These are phyloP conservation scores for Lasiodiplodia theobromae DNA, from an alignment of 2,329 filamentous ascomycete genomes.

Conservation along the genomic window DNA sequence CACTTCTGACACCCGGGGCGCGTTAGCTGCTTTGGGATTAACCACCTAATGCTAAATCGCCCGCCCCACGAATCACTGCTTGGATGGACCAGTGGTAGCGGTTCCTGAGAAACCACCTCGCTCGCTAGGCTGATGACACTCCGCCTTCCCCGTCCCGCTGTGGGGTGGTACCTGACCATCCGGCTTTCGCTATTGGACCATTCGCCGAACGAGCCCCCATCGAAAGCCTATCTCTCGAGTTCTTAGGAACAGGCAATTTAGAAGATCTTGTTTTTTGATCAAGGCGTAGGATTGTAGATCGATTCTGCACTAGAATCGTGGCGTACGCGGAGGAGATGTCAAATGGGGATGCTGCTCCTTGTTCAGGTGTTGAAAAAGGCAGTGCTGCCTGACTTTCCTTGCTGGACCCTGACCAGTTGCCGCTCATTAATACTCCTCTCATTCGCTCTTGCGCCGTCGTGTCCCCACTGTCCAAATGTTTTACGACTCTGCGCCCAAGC, in stretches of 20 bases:
- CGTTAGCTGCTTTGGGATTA: not conserved
- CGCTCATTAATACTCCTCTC: not conserved
- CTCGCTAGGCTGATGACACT: not conserved
- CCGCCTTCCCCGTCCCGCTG: not conserved
- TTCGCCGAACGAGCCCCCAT: not conserved
- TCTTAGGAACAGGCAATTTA: not conserved
- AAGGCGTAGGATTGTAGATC: not conserved
- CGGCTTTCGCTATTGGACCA: not conserved
- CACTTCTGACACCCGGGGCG: not conserved
- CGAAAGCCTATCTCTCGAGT: not conserved
- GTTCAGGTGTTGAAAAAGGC: not conserved
- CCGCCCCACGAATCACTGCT: not conserved
- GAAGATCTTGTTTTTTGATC: not conserved
- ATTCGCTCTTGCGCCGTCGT: not conserved
- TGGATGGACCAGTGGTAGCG: not conserved
- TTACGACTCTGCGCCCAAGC: constrained; percentile 8
- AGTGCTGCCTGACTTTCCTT: not conserved
- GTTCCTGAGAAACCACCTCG: not conserved
- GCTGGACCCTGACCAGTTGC: not conserved
- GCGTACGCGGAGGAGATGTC: constrained; percentile 1
- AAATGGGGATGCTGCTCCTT: not conserved
- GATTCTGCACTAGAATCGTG: not conserved
- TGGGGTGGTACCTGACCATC: not conserved
- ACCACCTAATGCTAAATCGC: not conserved
- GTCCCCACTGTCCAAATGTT: not conserved